Evolutionary conservation across 192 early-diverging fungal species (phyloP), one percentile per base, ranked within the genome.

Genomic region (Coemansia javaensis): DNA sequence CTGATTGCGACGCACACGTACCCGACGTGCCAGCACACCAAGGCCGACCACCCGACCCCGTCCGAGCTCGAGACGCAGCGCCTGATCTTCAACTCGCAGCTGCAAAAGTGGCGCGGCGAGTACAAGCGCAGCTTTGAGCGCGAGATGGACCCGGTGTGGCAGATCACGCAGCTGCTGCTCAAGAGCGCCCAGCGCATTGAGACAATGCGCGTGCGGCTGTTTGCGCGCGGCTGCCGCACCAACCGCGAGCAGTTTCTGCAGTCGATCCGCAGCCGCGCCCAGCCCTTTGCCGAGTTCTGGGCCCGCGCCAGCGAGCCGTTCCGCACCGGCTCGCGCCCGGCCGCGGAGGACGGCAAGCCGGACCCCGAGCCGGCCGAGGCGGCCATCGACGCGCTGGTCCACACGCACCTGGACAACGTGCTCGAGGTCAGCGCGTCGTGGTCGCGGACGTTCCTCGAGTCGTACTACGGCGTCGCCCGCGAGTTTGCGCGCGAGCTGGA

Each of bases 11-110:
- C 77, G 55, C 86, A 88, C 56, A 78, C 80, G 53, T 74, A 82
- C 44, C 82, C 84, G 16, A 81, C 78, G 17, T 89, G 87, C 59
- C 61, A 82, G 51, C 87, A 89, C 62, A 81, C 72, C 3, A 81
- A 78, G 48, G 73, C 82, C 5, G 79, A 81, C 28, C 78, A 78
- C 36, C 79, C 79, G 49, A 72, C 71, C 47, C 87, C 87, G 11
- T 64, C 78, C 0, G 87, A 89, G 54, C 70, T 89, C 25, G 87
- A 89, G 33, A 61, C 78, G 28, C 82, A 85, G 44, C 75, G 80
- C 15, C 65, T 80, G 20, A 79, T 87, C 8, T 83, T 84, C 30
- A 86, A 87, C 49, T 82, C 84, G 36, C 74, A 84, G 27, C 58
- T 86, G 21, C 51, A 59, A 32, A 68, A 63, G 40, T 80, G 76